Conservation (phyloP, 805 yeast species). For the Candida tibetensis region DNA sequence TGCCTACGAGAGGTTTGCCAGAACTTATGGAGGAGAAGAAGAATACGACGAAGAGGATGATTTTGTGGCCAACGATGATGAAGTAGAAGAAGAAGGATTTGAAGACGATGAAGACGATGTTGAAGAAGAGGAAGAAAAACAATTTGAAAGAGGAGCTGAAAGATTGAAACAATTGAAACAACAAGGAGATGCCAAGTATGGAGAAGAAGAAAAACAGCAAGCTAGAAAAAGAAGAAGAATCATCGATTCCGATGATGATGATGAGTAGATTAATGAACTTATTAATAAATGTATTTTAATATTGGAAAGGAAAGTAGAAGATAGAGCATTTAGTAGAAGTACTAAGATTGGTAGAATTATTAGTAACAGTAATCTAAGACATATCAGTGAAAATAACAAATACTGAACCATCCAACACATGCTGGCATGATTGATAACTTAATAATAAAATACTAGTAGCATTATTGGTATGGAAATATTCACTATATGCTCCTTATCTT, state of each 20-base stretch:
- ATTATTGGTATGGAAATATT: background rate
- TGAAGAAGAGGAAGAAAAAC: conserved; percentile 48
- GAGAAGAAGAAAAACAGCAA: conserved; percentile 31
- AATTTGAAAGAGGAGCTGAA: conserved; percentile 54
- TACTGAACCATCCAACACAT: background rate
- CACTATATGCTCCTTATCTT: too few species aligned
- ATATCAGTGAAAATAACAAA: too few species aligned
- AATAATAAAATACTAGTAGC: background rate
- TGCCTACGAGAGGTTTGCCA: conserved; percentile 37
- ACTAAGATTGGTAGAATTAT: too few species aligned
- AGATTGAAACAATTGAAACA: conserved; percentile 53
- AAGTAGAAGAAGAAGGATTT: conserved; percentile 23
- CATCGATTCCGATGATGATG: conserved; percentile 52
- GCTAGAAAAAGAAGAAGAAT: conserved; percentile 46
- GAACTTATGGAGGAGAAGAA: conserved; percentile 33
- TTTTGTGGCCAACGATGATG: conserved; percentile 44
- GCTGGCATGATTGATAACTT: background rate
- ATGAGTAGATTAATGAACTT: too few species aligned
- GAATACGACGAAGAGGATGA: conserved; percentile 41
- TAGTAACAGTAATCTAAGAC: too few species aligned
- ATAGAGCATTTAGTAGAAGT: too few species aligned
- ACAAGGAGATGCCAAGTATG: conserved; percentile 53
- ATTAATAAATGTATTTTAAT: background rate
- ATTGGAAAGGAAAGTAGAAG: background rate
- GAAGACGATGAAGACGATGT: conserved; percentile 42